Evolutionary conservation across 2,329 filamentous ascomycete genomes (phyloP), one percentile per base, ranked within the genome.

Genomic region (Stromatinia cepivora): DNA sequence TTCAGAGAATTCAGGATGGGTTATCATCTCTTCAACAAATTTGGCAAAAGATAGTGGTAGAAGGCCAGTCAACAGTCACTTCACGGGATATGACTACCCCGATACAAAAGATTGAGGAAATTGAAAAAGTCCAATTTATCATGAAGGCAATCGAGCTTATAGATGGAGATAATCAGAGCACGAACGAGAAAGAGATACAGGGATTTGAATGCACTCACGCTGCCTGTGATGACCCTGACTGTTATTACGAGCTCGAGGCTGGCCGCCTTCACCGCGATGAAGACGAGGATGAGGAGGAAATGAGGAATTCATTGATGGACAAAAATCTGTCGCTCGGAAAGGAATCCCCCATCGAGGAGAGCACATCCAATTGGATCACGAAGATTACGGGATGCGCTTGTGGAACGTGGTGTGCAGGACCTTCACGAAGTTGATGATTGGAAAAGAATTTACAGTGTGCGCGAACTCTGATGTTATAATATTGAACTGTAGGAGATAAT

Each of bases 361-460:
- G 28, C 53, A 56, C 17, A 22, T 9, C 5, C 10, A 2, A n/a
- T 5, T 25, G 17, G 42, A 46, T 61, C 25, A 28, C 17, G 58
- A 48, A 22, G 42, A 28, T 20, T 2, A 61, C 42, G 25, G 58
- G 58, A 6, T 46, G 58, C 20, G 39, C 42, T n/a, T 61, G 58
- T 61, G 58, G 42, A 22, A 48, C 10, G 42, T 61, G 42, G 58
- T 61, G 58, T 46, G 39, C 25, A 48, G 58, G 58, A 34, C 42
- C 25, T 34, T 61, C 58, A n/a, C 25, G 10, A 46, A 34, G 39
- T n/a, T 11, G 17, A 34, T 61, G 58, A 48, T 34, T 34, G 25
- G 42, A 46, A 17, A 28, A 42, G 3, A 13, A 4, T 4, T 9
- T 46, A 31, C 25, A 46, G 25, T 61, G 42, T 46, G 25, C 58